Base-by-base conservation (phyloP, 768 basidiomycete genomes). In the Tulasnella sp. region DNA sequence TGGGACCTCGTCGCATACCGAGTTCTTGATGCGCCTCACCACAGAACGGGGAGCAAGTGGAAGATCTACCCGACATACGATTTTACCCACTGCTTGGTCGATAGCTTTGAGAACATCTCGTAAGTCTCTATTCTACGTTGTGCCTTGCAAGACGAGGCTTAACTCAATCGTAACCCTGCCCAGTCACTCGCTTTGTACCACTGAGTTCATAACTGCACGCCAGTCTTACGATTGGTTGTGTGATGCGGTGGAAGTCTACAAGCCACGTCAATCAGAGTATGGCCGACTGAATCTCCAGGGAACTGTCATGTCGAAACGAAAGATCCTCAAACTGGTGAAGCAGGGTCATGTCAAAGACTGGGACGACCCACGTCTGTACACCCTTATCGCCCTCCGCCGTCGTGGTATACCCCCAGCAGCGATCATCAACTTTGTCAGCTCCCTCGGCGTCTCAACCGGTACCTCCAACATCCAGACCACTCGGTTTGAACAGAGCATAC, bases 221-320 rank as follows among this genome's bases (percentile, higher is more conserved):
- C 88, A 92, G 68, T 96, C 96, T 0, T 98, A 99, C 70, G 96
- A 99, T 68, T 99, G 96, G 96, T 80, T 99, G 11, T 99, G 96
- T 67, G 95, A 99, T 69, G 91, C 89, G 2, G 77, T 98, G n/a
- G 89, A 88, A 63, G 86, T 98, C 2, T 99, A 98, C 78, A 96
- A 93, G 70, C 94, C 96, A 21, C 84, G 84, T 60, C 96, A 99
- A 73, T 94, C 91, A 49, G 96, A 99, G 70, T 98, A 90, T 67
- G 96, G 96, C 21, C 82, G 96, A 56, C 78, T 98, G 49, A 92
- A 84, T 67, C 71, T 99, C 48, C 88, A 95, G 63, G 96, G 96
- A 29, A 94, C 94, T 17, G 83, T 99, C 71, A 92, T 86, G 77
- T 97, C 94, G 2, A 99, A 99, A 72, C 86, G 96, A 19, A 98